Base-by-base conservation (phyloP, 192 early-diverging fungal genomes). In the Jimgerdemannia flammicorona region DNA sequence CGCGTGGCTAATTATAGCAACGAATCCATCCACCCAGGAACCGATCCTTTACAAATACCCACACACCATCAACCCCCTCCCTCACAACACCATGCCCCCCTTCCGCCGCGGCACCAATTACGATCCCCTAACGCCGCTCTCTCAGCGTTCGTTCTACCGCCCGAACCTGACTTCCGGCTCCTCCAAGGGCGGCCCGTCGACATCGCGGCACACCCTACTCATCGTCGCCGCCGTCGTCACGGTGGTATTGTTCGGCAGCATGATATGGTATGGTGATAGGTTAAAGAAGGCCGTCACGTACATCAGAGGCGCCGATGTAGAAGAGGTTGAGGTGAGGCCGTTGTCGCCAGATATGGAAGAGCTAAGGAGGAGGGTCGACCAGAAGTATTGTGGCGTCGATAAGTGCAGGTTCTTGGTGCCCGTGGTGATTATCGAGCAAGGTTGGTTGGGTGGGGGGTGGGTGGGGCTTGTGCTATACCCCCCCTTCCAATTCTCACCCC, bases 401-500 rank as follows among this genome's bases (percentile, higher is more conserved):
- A 20, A 20, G 29, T 68, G 67, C 67, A 2, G 67, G 40, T 68
- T 68, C 40, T 68, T 68, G 67, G 67, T 68, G 9, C 67, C 67
- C 67, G 67, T 68, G 40, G 67, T 20, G 6, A 68, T 68, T 41
- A 68, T 41, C 67, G 67, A 68, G 40, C 67, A 68, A 68, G 67
- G 67, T 68, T 40, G 19, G 67, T 68, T 41, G 19, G 67, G 6
- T 19, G 29, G 6, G 6, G 9, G 40, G 9, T 68, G 6, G 40
- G 67, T 19, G 18, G 19, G 9, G 40, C 2, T 20, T 41, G 19
- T 41, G 9, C 7, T 41, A 10, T 19, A 6, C 19, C 67, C 9
- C 6, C 67, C 9, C 19, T 8, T 68, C 67, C 8, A 59, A 59
- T 59, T 59, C 49, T 59, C 29, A 29, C 1, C 29, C 29, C 29